Evolutionary conservation across 106 monocot species (phyloP), one percentile per base, ranked within the genome.

Genomic region (Dendrobium chrysotoxum): DNA sequence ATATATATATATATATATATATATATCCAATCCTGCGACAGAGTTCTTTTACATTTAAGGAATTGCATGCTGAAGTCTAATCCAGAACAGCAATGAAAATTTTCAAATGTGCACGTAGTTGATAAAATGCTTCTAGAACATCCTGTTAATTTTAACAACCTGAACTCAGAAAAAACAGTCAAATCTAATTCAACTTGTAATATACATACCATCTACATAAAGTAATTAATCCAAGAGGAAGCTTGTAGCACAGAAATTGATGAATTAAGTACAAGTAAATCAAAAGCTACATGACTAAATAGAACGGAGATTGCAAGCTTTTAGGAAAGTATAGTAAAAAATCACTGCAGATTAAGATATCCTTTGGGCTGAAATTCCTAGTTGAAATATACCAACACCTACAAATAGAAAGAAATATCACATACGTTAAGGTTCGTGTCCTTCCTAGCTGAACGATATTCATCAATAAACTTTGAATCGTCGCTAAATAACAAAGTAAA

Each of bases 341-440:
- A 74, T 31, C 35, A 28, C 4, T 70, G 35, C 31, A n/a, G 42
- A 74, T 21, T 71, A 71, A 71, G 25, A 71, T 28, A 71, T 38
- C 0, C 71, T 71, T 71, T 35, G 31, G 30, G 17, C 17, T 25
- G 5, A 38, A 28, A 74, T n/a, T 40, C 21, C 7, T 21, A 2
- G n/a, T 42, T 74, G 40, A 74, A 74, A 74, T 40, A 35, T 23
- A 2, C 1, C 7, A 74, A 42, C 21, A 21, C 4, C 21, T 5
- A 72, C 18, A 74, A 23, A 74, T 74, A 41, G 7, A 74, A 73
- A 40, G 76, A 82, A 40, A 45, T 4, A 85, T 35, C 81, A 84
- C 90, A 92, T 88, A 99, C 98, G 87, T 81, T 93, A 42, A 99
- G 92, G 83, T 90, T 88, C 7, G 89, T 88, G 80, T 99, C 98